These are phyloP conservation scores for Macrophomina pseudophaseolina DNA, from an alignment of 2,329 filamentous ascomycete genomes.

Conservation along the genomic window DNA sequence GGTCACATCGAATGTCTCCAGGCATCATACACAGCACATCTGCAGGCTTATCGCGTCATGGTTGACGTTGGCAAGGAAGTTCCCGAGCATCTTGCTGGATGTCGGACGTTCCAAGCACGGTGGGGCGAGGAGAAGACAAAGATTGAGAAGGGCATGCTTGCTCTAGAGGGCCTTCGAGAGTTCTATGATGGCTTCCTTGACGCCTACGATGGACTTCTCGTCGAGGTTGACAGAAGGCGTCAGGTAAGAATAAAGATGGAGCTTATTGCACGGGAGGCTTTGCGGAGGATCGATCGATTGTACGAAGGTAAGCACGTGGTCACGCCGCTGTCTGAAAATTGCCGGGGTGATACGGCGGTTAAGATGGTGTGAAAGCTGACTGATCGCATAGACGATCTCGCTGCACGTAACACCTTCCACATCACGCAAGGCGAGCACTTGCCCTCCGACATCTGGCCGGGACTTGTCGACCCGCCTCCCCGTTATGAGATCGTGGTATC, in stretches of 20 bases:
- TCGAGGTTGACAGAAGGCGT: conserved; percentile 80
- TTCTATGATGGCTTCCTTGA: conserved; percentile 87
- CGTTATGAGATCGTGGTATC: conserved; percentile 42
- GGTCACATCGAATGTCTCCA: conserved; percentile 65
- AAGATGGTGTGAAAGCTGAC: not conserved
- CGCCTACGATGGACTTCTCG: conserved; percentile 81
- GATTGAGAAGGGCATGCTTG: conserved; percentile 70
- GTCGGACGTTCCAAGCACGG: conserved; percentile 64
- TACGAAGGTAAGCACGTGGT: conserved; percentile 54
- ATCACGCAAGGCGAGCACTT: conserved; percentile 84
- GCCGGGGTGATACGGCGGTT: no score
- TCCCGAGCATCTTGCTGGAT: conserved; percentile 67
- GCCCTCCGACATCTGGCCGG: conserved; percentile 86
- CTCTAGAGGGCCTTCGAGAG: conserved; percentile 76
- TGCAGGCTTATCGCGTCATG: conserved; percentile 52
- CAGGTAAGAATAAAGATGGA: conserved; percentile 75
- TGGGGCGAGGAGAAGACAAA: conserved; percentile 78
- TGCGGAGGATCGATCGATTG: conserved; percentile 75
- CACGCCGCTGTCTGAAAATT: not conserved
- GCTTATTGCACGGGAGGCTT: conserved; percentile 76
- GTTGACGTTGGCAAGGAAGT: conserved; percentile 71
- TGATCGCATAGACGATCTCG: conserved; percentile 61
- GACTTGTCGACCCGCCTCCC: conserved; percentile 58
- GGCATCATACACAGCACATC: conserved; percentile 32
- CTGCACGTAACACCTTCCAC: conserved; percentile 77